These are phyloP conservation scores for Brasilioporus rufonigricans DNA, from an alignment of 768 basidiomycete species.

Conservation along the genomic window DNA sequence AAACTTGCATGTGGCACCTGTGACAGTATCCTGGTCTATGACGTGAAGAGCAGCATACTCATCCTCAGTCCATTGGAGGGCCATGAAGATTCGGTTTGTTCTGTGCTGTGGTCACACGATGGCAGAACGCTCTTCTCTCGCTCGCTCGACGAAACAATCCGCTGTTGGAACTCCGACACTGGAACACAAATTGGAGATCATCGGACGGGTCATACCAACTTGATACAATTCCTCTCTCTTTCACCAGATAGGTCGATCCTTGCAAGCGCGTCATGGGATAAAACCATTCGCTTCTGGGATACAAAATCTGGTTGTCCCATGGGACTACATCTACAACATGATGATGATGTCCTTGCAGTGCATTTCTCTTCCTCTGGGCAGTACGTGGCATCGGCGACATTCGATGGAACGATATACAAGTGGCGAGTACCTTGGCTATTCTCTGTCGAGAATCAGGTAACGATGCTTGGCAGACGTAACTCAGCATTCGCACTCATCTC, in stretches of 20 bases:
- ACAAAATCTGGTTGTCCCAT: background rate
- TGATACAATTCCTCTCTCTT: background rate
- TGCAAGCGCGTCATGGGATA: background rate
- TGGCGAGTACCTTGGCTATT: too few species aligned
- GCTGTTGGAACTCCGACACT: conserved; percentile 4
- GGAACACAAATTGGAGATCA: background rate
- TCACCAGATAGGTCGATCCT: background rate
- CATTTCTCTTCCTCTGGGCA: background rate
- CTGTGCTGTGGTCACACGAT: conserved; percentile 13
- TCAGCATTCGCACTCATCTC: too few species aligned
- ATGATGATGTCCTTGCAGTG: background rate
- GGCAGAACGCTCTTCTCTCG: conserved; percentile 9
- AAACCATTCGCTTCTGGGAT: background rate
- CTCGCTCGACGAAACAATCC: background rate
- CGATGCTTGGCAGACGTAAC: too few species aligned
- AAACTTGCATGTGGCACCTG: background rate
- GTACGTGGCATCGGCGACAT: too few species aligned
- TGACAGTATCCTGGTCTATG: background rate
- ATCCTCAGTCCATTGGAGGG: background rate
- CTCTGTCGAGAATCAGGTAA: too few species aligned
- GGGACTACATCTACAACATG: background rate
- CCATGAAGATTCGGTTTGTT: background rate
- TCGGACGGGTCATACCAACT: background rate
- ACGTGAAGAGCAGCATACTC: background rate
- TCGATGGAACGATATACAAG: too few species aligned